Percentiles rank a stretch among this genome's conserved stretches.
Conservation (phyloP, 2,329 filamentous ascomycete genomes). For the Penicillium oxalicum region DNA sequence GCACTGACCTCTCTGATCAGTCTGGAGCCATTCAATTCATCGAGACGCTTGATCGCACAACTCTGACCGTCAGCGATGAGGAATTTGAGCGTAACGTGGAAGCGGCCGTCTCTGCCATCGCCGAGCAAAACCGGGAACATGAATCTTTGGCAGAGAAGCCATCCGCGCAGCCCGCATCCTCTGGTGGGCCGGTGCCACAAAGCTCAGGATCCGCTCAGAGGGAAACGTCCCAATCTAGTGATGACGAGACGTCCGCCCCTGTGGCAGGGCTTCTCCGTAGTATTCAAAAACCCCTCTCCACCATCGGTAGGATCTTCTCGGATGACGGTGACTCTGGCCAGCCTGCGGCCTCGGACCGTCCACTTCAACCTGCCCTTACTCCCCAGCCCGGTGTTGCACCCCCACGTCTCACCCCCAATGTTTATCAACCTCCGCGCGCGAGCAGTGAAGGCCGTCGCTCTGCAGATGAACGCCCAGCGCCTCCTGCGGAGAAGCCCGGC, state of each 20-base stretch:
- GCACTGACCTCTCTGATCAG: slow-evolving; percentile 17
- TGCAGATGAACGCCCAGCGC: slow-evolving; percentile 19
- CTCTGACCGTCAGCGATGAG: slow-evolving; percentile 84
- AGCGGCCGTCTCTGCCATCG: slow-evolving; percentile 88
- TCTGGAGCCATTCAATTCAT: slow-evolving; percentile 87
- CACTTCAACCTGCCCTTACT: slow-evolving; percentile 33
- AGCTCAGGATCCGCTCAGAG: slow-evolving; percentile 46
- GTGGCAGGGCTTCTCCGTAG: slow-evolving; percentile 81
- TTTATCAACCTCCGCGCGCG: slow-evolving; percentile 40
- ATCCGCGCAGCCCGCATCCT: slow-evolving; percentile 51
- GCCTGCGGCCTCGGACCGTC: slow-evolving; percentile 26
- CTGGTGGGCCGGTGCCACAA: slow-evolving; percentile 54
- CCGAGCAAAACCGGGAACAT: slow-evolving; percentile 70
- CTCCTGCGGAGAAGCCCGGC: slow-evolving; percentile 4
- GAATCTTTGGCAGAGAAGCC: slow-evolving; percentile 40
- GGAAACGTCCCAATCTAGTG: slow-evolving; percentile 38
- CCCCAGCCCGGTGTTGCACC: slow-evolving; percentile 43
- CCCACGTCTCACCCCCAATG: slow-evolving; percentile 46
- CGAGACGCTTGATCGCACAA: slow-evolving; percentile 91
- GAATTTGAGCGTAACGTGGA: slow-evolving; percentile 98
- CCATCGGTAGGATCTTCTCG: slow-evolving; percentile 91
- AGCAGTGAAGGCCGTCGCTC: slow-evolving; percentile 32
- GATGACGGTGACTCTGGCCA: slow-evolving; percentile 49
- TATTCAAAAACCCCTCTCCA: slow-evolving; percentile 84
- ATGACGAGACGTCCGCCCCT: slow-evolving; percentile 65